These are phyloP conservation scores for Penicillium sp. DNA, from an alignment of 2,329 filamentous ascomycete genomes.

Conservation along the genomic window DNA sequence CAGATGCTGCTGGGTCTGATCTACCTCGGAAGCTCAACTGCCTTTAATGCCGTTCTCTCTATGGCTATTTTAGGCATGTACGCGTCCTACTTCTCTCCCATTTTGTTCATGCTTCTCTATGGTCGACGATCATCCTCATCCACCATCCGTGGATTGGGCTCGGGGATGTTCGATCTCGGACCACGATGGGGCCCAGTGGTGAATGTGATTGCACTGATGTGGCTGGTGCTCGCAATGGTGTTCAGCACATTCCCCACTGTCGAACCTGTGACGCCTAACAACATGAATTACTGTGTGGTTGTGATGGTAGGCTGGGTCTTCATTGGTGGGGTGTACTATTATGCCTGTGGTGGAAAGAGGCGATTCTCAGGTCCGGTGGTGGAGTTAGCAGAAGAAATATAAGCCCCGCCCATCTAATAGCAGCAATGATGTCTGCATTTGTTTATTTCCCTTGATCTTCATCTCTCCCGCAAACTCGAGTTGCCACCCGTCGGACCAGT, in stretches of 20 bases:
- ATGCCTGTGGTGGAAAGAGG: constrained; percentile 13
- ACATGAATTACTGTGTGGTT: constrained; percentile 23
- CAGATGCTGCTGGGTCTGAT: constrained; percentile 49
- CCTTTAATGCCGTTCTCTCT: constrained; percentile 45
- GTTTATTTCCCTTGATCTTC: neutral
- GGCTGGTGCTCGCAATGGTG: constrained; percentile 19
- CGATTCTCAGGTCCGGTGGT: constrained; percentile 16
- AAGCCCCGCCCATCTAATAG: neutral
- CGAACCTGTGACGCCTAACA: constrained; percentile 17
- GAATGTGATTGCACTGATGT: constrained; percentile 13
- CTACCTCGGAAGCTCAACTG: constrained; percentile 46
- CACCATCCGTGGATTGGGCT: constrained; percentile 4
- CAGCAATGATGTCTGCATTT: neutral
- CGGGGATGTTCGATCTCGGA: constrained; percentile 13
- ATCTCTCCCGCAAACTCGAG: neutral
- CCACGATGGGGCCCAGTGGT: constrained; percentile 13
- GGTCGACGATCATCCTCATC: constrained; percentile 6
- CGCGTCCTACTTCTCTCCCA: constrained; percentile 48
- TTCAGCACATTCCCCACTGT: constrained; percentile 24
- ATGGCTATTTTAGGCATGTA: constrained; percentile 52
- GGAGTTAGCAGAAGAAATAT: constrained; percentile 5
- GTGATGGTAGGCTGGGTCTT: constrained; percentile 20
- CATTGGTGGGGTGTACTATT: constrained; percentile 18
- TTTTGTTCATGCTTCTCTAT: constrained; percentile 35
- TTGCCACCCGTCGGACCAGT: neutral